These are phyloP conservation scores for Sodiomyces alkalinus DNA, from an alignment of 2,329 filamentous ascomycete species.

Conservation along the genomic window DNA sequence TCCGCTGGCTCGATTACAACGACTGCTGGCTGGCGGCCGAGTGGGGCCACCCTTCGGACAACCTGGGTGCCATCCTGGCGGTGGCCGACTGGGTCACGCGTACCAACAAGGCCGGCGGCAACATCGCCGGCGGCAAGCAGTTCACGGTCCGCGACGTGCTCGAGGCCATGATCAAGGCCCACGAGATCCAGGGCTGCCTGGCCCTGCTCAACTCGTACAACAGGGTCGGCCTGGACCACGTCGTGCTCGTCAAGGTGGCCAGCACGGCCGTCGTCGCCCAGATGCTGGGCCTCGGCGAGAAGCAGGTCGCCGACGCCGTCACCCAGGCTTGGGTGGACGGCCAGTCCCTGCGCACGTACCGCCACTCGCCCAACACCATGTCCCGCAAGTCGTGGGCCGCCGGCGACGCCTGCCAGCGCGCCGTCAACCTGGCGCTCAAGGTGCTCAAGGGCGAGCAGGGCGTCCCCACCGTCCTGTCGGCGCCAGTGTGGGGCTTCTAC, in stretches of 20 bases:
- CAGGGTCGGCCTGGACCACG: constrained; percentile 95
- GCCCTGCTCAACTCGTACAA: constrained; percentile 98
- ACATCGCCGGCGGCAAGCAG: constrained; percentile 75
- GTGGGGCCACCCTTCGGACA: constrained; percentile 98
- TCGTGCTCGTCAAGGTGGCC: constrained; percentile 95
- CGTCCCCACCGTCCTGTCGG: constrained; percentile 81
- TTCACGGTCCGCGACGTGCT: constrained; percentile 83
- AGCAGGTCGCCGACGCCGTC: constrained; percentile 87
- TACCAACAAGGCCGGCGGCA: constrained; percentile 61
- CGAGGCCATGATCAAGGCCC: constrained; percentile 97
- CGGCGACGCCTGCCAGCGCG: constrained; percentile 91
- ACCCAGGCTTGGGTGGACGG: constrained; percentile 97
- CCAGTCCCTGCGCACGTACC: constrained; percentile 89
- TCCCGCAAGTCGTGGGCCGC: constrained; percentile 98
- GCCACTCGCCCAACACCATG: constrained; percentile 98
- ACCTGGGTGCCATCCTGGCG: constrained; percentile 89
- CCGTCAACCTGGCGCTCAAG: constrained; percentile 82
- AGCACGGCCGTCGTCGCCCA: constrained; percentile 88
- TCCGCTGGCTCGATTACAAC: constrained; percentile 99
- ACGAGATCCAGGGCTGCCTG: constrained; percentile 96
- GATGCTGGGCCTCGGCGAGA: constrained; percentile 79
- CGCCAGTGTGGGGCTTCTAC: constrained; percentile 95
- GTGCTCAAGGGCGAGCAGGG: constrained; percentile 84
- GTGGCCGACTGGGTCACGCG: constrained; percentile 96
- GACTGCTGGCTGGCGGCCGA: constrained; percentile 99